Conservation (phyloP, 2,329 filamentous ascomycete species). For the Chalaropsis thielavioides region DNA sequence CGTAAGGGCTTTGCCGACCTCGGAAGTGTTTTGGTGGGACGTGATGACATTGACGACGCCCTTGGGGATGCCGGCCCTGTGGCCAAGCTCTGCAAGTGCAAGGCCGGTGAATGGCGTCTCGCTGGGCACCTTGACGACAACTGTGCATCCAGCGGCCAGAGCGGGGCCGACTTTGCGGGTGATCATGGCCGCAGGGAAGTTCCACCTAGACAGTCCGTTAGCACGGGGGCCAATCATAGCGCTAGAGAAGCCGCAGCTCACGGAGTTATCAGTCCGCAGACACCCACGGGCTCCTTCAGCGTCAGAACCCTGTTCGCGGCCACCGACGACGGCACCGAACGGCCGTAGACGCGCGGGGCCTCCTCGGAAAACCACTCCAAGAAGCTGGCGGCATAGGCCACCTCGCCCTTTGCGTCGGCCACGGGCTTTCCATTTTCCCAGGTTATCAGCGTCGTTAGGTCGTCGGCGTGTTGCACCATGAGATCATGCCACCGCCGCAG, state of each 20-base stretch:
- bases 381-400: slow-evolving; percentile 58
- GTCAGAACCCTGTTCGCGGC: slow-evolving; percentile 63
- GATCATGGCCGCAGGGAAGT: slow-evolving; percentile 70
- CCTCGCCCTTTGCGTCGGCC: slow-evolving; percentile 59
- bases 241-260: slow-evolving; percentile 22
- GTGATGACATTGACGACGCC: slow-evolving; percentile 88
- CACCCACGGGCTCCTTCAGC: slow-evolving; percentile 69
- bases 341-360: slow-evolving; percentile 58
- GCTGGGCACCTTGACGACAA: slow-evolving; percentile 78
- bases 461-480: slow-evolving; percentile 62
- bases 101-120: slow-evolving; percentile 89
- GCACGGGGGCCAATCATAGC: not conserved
- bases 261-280: slow-evolving; percentile 70
- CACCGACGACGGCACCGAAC: slow-evolving; percentile 55
- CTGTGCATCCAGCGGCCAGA: slow-evolving; percentile 86
- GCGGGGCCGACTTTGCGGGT: slow-evolving; percentile 57
- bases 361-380: slow-evolving; percentile 74
- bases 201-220: slow-evolving; percentile 43
- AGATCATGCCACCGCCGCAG: slow-evolving; percentile 71
- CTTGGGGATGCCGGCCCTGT: slow-evolving; percentile 75
- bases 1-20: slow-evolving; percentile 64
- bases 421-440: slow-evolving; percentile 83
- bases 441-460: slow-evolving; percentile 69
- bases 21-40: slow-evolving; percentile 60
- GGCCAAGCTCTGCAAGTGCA: slow-evolving; percentile 71